Conservation (phyloP, 73 alveolate species). For the Uronychia setigera region DNA sequence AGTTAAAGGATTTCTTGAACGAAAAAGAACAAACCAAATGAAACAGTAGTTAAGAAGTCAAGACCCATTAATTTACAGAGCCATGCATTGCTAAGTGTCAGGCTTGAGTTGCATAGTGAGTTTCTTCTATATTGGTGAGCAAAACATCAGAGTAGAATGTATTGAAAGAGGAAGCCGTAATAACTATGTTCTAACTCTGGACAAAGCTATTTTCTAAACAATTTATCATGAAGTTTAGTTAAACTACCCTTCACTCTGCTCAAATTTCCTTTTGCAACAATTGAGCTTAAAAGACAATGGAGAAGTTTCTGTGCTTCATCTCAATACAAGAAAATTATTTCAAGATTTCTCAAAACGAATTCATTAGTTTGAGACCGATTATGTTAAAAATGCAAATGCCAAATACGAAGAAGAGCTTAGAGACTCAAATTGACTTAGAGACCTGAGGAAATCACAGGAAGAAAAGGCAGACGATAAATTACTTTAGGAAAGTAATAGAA, state of each 20-base stretch:
- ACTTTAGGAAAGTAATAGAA: background rate
- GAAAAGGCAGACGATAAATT: background rate
- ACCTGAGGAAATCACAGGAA: background rate
- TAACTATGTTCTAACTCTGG: background rate
- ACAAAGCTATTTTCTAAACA: background rate
- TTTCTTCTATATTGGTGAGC: background rate
- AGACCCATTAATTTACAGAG: background rate
- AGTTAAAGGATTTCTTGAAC: background rate
- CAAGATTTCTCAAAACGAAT: background rate
- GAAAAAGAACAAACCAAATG: background rate
- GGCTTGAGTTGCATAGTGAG: background rate
- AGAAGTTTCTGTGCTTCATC: background rate
- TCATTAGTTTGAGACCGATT: background rate
- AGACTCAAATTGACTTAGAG: background rate
- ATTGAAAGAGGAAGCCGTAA: background rate
- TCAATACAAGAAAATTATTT: background rate
- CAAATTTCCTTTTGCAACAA: background rate
- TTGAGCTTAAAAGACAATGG: background rate
- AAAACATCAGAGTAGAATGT: background rate
- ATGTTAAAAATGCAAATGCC: background rate
- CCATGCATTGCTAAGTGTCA: background rate
- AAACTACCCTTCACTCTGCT: background rate
- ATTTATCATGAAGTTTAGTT: background rate
- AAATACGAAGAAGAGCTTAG: background rate
- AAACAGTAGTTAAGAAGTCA: background rate